Conservation (phyloP, 768 basidiomycete species). For the Lenzites betulinus region DNA sequence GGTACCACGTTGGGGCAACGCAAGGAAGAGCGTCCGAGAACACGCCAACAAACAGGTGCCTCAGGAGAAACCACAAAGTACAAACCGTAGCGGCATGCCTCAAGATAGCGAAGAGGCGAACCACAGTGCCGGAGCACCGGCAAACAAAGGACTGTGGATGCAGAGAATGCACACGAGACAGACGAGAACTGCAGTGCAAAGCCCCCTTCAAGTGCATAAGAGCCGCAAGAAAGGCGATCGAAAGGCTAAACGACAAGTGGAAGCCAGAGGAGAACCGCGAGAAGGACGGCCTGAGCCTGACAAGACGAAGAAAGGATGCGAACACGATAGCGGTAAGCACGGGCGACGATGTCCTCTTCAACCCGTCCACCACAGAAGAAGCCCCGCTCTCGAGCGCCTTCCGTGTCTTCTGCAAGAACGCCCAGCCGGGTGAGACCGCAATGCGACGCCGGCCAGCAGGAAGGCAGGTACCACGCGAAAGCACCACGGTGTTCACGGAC, state of each 20-base stretch:
- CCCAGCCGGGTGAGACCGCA: too few species aligned
- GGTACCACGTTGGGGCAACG: neutral
- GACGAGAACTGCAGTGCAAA: too few species aligned
- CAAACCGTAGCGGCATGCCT: neutral
- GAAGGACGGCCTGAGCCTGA: neutral
- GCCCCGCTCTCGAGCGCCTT: neutral
- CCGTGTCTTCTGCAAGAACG: too few species aligned
- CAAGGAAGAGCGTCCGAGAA: neutral
- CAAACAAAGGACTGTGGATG: too few species aligned
- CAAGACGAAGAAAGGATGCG: neutral
- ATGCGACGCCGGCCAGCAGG: too few species aligned
- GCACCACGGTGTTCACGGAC: neutral
- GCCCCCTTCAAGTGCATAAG: neutral
- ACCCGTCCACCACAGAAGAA: neutral
- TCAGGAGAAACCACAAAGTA: neutral
- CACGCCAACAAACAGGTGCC: neutral
- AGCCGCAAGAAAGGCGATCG: neutral
- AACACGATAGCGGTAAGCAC: neutral
- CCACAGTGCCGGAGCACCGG: too few species aligned
- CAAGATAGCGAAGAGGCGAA: neutral
- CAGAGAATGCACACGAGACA: too few species aligned
- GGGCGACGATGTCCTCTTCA: neutral
- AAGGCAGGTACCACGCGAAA: neutral
- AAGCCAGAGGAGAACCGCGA: neutral
- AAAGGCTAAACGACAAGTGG: neutral